A percentile compares a stretch with the other conserved stretches of the same genome.
Conservation (phyloP, 176 grass and related monocot genomes). For the Otatea glauca region DNA sequence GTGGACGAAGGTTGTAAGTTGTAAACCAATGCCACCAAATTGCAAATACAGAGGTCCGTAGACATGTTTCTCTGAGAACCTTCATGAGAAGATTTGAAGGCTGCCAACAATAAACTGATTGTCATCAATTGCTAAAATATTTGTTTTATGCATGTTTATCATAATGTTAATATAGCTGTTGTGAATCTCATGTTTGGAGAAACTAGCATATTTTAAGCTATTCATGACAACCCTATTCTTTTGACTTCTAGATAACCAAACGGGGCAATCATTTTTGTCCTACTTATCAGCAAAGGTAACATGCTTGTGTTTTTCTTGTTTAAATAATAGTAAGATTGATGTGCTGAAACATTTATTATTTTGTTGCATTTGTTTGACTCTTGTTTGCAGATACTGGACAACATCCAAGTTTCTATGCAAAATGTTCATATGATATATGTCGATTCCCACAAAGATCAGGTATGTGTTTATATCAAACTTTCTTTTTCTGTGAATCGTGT, state of each 20-base stretch:
- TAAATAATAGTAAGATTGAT: conserved; percentile 38
- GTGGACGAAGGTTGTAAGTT: no score
- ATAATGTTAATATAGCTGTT: conserved; percentile 13
- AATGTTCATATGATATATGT: conserved; percentile 88
- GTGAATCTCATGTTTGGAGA: conserved; percentile 18
- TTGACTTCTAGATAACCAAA: conserved; percentile 81
- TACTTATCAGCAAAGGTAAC: conserved; percentile 97
- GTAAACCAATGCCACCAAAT: conserved; percentile 20
- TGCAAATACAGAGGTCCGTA: neutral
- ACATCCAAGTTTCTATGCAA: conserved; percentile 86
- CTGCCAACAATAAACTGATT: conserved; percentile 27
- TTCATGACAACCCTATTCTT: conserved; percentile 38
- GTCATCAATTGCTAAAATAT: conserved; percentile 16
- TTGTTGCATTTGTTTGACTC: conserved; percentile 34
- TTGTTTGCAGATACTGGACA: conserved; percentile 85
- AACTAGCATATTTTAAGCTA: conserved; percentile 1
- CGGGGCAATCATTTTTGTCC: conserved; percentile 94
- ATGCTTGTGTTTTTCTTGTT: conserved; percentile 37
- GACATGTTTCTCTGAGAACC: conserved; percentile 6
- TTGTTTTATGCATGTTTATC: conserved; percentile 24
- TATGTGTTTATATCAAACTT: conserved; percentile 35
- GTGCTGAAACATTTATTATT: conserved; percentile 34
- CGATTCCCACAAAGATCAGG: conserved; percentile 72
- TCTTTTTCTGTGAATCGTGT: conserved; percentile 8
- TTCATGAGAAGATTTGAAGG: conserved; percentile 29